These are phyloP conservation scores for Aspergillus sp. DNA, from an alignment of 2,329 filamentous ascomycete species.

Conservation along the genomic window DNA sequence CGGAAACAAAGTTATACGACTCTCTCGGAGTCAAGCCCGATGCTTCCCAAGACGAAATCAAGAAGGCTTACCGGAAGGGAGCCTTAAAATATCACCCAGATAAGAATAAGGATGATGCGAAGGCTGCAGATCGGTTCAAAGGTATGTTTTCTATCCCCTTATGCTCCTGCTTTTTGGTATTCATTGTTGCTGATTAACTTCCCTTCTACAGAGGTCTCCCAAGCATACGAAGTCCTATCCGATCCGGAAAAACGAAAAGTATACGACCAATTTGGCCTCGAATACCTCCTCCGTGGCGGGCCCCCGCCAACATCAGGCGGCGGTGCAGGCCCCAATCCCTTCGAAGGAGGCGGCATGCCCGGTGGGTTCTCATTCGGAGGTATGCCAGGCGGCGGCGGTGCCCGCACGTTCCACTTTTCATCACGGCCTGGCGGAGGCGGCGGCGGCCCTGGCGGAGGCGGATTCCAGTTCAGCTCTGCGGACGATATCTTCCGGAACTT, in stretches of 20 bases:
- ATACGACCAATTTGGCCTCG: constrained; percentile 92
- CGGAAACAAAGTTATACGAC: constrained; percentile 95
- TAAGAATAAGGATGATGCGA: constrained; percentile 92
- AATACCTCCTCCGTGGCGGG: constrained; percentile 84
- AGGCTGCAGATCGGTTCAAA: constrained; percentile 92
- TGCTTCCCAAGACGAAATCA: constrained; percentile 89
- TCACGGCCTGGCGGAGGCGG: constrained; percentile 56
- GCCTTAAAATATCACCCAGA: constrained; percentile 94
- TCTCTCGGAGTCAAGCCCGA: constrained; percentile 74
- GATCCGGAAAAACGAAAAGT: constrained; percentile 95
- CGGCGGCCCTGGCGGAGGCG: constrained; percentile 48
- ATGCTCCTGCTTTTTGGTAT: neutral
- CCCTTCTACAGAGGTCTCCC: constrained; percentile 69
- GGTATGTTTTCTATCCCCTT: constrained; percentile 40
- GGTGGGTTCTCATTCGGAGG: constrained; percentile 53
- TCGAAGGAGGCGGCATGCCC: constrained; percentile 54
- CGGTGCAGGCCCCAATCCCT: constrained; percentile 58
- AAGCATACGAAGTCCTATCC: constrained; percentile 96
- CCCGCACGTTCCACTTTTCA: constrained; percentile 48
- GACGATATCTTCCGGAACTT: constrained; percentile 86
- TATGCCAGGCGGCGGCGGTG: constrained; percentile 54
- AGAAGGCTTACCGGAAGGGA: constrained; percentile 82
- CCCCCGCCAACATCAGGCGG: constrained; percentile 63
- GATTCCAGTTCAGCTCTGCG: constrained; percentile 82
- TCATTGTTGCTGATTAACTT: neutral